Conservation (phyloP, 345 rosid genomes). For the Gossypium bickii region DNA sequence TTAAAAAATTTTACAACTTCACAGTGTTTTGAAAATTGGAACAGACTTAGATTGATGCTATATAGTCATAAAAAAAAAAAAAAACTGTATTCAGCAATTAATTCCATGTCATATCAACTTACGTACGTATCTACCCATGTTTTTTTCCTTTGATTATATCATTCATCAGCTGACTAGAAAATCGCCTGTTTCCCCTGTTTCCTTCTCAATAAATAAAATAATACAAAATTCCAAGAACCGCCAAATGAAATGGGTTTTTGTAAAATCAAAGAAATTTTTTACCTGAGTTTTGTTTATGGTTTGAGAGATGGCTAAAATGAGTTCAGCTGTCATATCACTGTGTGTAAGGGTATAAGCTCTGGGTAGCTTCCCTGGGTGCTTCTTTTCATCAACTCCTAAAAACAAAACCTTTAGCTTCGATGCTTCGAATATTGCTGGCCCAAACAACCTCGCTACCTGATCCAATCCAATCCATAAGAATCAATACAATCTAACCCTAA, state of each 20-base stretch:
- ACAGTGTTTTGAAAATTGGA: too few species aligned
- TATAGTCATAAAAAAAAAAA: neutral
- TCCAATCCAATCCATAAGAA: constrained; percentile 17
- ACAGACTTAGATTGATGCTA: too few species aligned
- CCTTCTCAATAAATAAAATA: neutral
- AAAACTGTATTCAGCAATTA: neutral
- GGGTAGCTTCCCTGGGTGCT: constrained; percentile 84
- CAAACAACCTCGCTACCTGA: constrained; percentile 88
- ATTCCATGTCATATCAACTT: neutral
- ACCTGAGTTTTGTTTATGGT: constrained; percentile 92
- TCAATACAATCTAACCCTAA: neutral
- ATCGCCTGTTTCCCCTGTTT: constrained; percentile 12
- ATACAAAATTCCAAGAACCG: neutral
- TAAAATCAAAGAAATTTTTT: neutral
- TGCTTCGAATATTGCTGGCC: constrained; percentile 94
- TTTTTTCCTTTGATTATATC: neutral
- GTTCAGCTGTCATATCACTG: constrained; percentile 78
- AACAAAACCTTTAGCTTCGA: constrained; percentile 87
- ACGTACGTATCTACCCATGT: neutral
- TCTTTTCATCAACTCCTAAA: constrained; percentile 84
- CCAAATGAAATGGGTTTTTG: neutral
- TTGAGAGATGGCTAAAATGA: constrained; percentile 87
- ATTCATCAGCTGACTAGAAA: neutral
- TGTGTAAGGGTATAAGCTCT: constrained; percentile 96
- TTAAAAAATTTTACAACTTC: too few species aligned